Base-by-base conservation (phyloP, 2,329 filamentous ascomycete genomes). In the Cladophialophora carrionii region DNA sequence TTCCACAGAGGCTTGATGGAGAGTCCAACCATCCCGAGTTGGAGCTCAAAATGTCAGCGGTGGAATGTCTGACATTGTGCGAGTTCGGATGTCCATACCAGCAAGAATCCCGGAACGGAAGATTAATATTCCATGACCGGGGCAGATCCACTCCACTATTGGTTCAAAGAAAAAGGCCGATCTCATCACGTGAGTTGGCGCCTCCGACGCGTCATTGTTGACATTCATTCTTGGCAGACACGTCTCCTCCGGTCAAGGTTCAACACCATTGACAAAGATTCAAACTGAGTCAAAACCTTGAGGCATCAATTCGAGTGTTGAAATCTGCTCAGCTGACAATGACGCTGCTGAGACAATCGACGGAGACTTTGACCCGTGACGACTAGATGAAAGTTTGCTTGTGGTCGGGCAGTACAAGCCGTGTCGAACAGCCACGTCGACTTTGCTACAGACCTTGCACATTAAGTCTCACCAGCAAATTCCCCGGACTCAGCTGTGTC, bases 211-310 rank as follows among this genome's bases (percentile, higher is more conserved):
- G 64, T 8, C 4, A 26, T 61, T 66, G 64, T 66, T 66, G 60
- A 66, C 53, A 46, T 57, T 57, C 20, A 46, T 20, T 34, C 60
- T 66, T 66, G 60, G 64, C 60, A 60, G 55, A 63, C 64, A 24
- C 64, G 64, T 66, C 54, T 34, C 58, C 46, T 9, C 14, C 9
- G 12, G 22, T 24, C n/a, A 49, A 57, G 31, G 31, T 32, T 51
- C 41, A 57, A 34, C 29, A 20, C 22, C 7, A 53, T 46, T 2
- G 14, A 26, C 20, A 32, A 8, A 31, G 29, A 24, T 22, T 34
- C 29, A 9, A 17, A 31, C 48, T 4, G 24, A 34, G 29, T 29
- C 29, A 31, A 20, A 1, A 34, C 10, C 24, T 54, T 31, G n/a
- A n/a, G 29, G 52, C 52, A 31, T 6, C 12, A 34, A 20, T 10